Conservation (phyloP, 1,284 basidiomycete genomes). For the Ustilago cynodontis region DNA sequence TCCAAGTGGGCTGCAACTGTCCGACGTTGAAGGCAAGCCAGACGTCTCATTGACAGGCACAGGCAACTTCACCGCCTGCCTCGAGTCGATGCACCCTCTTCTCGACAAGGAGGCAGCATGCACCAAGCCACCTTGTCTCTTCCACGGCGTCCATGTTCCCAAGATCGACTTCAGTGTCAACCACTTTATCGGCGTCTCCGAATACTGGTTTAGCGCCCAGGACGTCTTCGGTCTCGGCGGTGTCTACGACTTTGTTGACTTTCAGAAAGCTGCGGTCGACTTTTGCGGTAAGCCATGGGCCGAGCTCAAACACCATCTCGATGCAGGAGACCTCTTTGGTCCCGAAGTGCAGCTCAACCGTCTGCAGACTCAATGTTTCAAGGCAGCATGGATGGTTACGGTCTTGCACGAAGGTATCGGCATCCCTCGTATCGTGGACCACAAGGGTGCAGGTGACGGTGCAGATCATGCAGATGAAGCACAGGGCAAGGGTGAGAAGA, state of each 20-base stretch:
- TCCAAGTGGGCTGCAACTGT: constrained; percentile 77
- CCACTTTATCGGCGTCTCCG: constrained; percentile 95
- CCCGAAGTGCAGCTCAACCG: constrained; percentile 80
- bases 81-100: constrained; percentile 80
- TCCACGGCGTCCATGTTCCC: constrained; percentile 93
- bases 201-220: constrained; percentile 99
- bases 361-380: constrained; percentile 98
- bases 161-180: constrained; percentile 83
- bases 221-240: constrained; percentile 95
- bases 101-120: constrained; percentile 89
- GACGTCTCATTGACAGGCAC: constrained; percentile 76
- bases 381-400: constrained; percentile 97
- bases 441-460: constrained; percentile 66
- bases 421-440: constrained; percentile 88
- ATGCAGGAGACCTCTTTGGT: constrained; percentile 75
- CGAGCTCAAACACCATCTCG: constrained; percentile 76
- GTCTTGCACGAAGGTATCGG: constrained; percentile 96
- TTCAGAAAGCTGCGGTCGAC: constrained; percentile 88
- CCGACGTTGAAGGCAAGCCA: constrained; percentile 69
- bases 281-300: constrained; percentile 88
- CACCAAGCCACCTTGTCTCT: constrained; percentile 87
- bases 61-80: constrained; percentile 88
- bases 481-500: constrained; percentile 59
- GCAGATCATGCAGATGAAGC: constrained; percentile 60
- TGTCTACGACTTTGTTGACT: constrained; percentile 93